phyloP scores from a whole-genome alignment of 768 basidiomycete genomes.

The Cantharellus anzutake region DNA sequence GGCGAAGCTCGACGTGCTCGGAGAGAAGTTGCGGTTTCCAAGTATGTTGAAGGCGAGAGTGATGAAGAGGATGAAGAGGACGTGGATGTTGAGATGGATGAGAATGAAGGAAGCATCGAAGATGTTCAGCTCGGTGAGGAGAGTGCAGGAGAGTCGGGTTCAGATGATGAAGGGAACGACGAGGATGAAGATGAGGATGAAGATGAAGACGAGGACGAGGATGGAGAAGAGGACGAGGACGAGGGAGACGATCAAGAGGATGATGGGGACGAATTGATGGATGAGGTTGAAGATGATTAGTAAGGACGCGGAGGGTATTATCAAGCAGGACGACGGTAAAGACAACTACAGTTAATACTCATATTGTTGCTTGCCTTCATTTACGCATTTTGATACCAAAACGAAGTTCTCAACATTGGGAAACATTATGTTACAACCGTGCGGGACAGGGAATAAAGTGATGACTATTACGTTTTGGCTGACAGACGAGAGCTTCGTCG shows the following conservation, averaged over 20 bases:
- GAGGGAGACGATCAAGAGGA: constrained; percentile 25
- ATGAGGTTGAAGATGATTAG: neutral
- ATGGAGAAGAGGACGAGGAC: constrained; percentile 30
- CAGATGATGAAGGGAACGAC: constrained; percentile 9
- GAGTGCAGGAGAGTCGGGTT: neutral
- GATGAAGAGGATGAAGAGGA: constrained; percentile 38
- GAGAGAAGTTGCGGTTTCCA: constrained; percentile 14
- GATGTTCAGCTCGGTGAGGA: constrained; percentile 14
- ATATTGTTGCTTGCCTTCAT: too few species aligned
- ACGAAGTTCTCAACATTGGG: too few species aligned
- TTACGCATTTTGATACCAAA: too few species aligned
- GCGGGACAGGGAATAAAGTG: too few species aligned
- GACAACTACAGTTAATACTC: too few species aligned
- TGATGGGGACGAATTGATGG: constrained; percentile 17
- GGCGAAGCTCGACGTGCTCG: constrained; percentile 12
- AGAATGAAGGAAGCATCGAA: neutral
- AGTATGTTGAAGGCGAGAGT: constrained; percentile 68
- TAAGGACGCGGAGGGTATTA: neutral
- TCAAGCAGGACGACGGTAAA: neutral
- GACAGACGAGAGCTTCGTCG: too few species aligned
- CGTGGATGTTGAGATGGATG: constrained; percentile 37
- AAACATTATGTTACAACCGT: too few species aligned
- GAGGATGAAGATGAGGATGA: constrained; percentile 12
- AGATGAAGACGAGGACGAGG: constrained; percentile 20
- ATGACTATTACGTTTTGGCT: too few species aligned